Evolutionary conservation across 2,329 filamentous ascomycete species (phyloP).

Genomic region (Escovopsis sp.): DNA sequence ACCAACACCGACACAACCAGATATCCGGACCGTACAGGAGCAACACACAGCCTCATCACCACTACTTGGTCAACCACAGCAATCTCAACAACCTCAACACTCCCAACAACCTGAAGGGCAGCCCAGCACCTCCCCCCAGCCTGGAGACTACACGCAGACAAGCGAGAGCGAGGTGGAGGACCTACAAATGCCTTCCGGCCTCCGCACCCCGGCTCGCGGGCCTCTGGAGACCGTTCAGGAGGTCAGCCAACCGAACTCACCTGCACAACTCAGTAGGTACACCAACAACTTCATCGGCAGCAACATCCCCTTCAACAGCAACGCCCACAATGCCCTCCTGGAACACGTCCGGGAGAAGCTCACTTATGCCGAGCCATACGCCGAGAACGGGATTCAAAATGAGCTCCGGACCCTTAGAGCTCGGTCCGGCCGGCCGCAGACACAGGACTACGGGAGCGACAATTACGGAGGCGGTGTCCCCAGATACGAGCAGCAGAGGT

Average conservation of each 20-base stretch:
- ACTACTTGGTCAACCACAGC: too few relatives aligned
- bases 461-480: constrained; percentile 37
- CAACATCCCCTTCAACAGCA: too few relatives aligned
- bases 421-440: constrained; percentile 26
- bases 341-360: constrained; percentile 38
- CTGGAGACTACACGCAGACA: constrained; percentile 21
- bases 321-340: constrained; percentile 22
- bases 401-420: constrained; percentile 28
- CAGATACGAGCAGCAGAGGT: constrained; percentile 25
- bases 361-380: constrained; percentile 23
- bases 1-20: too few relatives aligned
- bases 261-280: constrained; percentile 27
- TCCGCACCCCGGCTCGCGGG: constrained; percentile 44
- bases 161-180: constrained; percentile 41
- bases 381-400: constrained; percentile 24
- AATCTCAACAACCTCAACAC: too few relatives aligned
- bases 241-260: constrained; percentile 62
- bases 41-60: too few relatives aligned
- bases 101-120: constrained; percentile 20
- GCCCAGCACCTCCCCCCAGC: constrained; percentile 30
- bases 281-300: too few relatives aligned
- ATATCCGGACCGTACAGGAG: too few relatives aligned
- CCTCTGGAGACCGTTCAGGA: constrained; percentile 85
- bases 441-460: constrained; percentile 50
- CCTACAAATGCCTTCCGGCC: constrained; percentile 29